Base-by-base conservation (phyloP, 306 rosid genomes). In the Hippophae rhamnoides region DNA sequence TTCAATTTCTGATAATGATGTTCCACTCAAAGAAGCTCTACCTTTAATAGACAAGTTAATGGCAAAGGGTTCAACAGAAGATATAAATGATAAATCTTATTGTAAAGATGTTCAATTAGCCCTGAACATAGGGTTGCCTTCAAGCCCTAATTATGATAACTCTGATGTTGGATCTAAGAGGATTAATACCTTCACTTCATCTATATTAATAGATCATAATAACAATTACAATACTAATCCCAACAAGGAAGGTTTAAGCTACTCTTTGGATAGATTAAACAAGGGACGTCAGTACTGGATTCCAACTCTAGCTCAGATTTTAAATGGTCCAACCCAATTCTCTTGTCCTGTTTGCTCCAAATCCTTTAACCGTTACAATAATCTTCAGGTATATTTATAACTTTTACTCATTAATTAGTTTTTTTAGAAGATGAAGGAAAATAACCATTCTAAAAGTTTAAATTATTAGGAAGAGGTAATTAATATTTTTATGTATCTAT, bases 231-330 rank as follows among this genome's bases (percentile, higher is more conserved):
- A 45, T 67, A 62, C 54, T 13, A 67, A 51, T 47, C 38, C 38
- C 38, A 31, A 31, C 38, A 69, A 57, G 18, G 69, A 70, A 9
- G 62, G 66, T 61, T 43, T 52, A 5, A 63, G 60, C n/a, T 27
- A 4, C 27, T 2, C 38, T 31, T 2, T 70, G 50, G 76, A 78
- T n/a, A 57, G 57, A 64, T 49, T 67, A 64, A 74, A 69, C 63
- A 84, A 84, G 77, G 83, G 38, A 18, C 23, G 81, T 13, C 93
- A 82, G 61, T 84, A 81, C 56, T 88, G 96, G 96, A 88, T 88
- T 69, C 96, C 96, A 0, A 88, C 87, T 53, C 84, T 89, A 49
- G 80, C 96, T 27, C 93, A 88, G 82, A 88, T 88, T 69, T 89
- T 88, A 47, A 78, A 78, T 53, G 96, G 96, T 40, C 94, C 96